Evolutionary conservation across 805 yeast genomes (phyloP).

Genomic region (Candida schatavii): DNA sequence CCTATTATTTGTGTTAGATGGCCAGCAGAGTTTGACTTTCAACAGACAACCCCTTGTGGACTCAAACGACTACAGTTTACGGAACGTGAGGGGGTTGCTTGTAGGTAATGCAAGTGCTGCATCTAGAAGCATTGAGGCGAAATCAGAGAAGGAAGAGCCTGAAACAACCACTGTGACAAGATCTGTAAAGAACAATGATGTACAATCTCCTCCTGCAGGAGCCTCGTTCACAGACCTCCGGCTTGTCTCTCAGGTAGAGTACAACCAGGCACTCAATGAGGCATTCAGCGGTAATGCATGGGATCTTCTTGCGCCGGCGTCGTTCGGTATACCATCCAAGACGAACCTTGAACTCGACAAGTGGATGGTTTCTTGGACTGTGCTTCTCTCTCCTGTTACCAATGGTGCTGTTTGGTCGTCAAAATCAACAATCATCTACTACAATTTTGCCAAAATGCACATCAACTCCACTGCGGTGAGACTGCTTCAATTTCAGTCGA

Average conservation of each 20-base stretch:
- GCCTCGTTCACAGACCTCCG: slow-evolving; percentile 46
- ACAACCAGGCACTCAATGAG: slow-evolving; percentile 59
- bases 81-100: slow-evolving; percentile 40
- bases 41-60: slow-evolving; percentile 57
- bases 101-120: slow-evolving; percentile 9
- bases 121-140: background rate
- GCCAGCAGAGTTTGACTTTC: slow-evolving; percentile 63
- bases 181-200: background rate
- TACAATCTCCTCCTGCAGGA: background rate
- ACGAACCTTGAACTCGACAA: slow-evolving; percentile 65
- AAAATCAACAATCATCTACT: slow-evolving; percentile 65
- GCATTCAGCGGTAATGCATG: slow-evolving; percentile 59
- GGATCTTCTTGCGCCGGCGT: slow-evolving; percentile 57
- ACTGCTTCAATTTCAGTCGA: slow-evolving; percentile 30
- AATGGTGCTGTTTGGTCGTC: slow-evolving; percentile 62
- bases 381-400: slow-evolving; percentile 56
- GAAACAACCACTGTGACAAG: slow-evolving; percentile 7
- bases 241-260: slow-evolving; percentile 64
- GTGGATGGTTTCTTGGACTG: slow-evolving; percentile 84
- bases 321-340: slow-evolving; percentile 67
- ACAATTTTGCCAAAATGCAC: slow-evolving; percentile 74
- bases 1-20: slow-evolving; percentile 60
- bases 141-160: slow-evolving; percentile 1
- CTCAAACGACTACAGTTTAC: slow-evolving; percentile 42
- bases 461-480: slow-evolving; percentile 54